Evolutionary conservation across 306 rosid genomes (phyloP), one percentile per base, ranked within the genome.

Genomic region (Cicer arietinum): DNA sequence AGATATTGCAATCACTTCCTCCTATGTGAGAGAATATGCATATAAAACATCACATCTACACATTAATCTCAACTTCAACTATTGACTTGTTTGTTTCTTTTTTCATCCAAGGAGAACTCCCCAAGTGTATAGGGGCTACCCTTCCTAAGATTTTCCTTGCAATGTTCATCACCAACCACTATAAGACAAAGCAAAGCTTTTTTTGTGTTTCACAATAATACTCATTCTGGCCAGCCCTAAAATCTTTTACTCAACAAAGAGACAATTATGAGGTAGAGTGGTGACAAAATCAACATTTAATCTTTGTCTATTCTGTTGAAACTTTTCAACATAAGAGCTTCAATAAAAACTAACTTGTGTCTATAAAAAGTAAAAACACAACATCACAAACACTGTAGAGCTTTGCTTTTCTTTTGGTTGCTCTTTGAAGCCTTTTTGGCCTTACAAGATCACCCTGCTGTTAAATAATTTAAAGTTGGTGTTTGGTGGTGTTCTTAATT

Each of bases 91-190:
- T 42, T 69, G 5, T 47, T 74, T 64, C 35, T 44, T 25, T 25
- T 57, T 72, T 61, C 35, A 37, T 14, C 73, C 79, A 53, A 78
- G 74, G 80, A 69, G 76, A 77, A 43, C 72, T 82, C 64, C 65
- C 63, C 39, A 53, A 75, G 71, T 64, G 61, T 69, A 11, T 42
- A 69, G 70, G 80, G n/a, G 35, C 30, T 59, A 42, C 54, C 35
- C 13, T 67, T 85, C 74, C 88, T 78, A 81, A 56, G 88, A 58
- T 53, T 85, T 81, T 74, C 79, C 75, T 78, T 76, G 81, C 70
- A 48, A 57, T 50, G 11, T 9, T 78, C 81, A 84, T 73, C 71
- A 61, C 6, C 60, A 73, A 30, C 10, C 46, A 67, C 61, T 52
- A 46, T n/a, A 47, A 50, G 63, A 70, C 81, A 69, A 69, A 56